These are phyloP conservation scores for Skeletonema menzelii DNA, from an alignment of 108 stramenopile species.

Conservation along the genomic window DNA sequence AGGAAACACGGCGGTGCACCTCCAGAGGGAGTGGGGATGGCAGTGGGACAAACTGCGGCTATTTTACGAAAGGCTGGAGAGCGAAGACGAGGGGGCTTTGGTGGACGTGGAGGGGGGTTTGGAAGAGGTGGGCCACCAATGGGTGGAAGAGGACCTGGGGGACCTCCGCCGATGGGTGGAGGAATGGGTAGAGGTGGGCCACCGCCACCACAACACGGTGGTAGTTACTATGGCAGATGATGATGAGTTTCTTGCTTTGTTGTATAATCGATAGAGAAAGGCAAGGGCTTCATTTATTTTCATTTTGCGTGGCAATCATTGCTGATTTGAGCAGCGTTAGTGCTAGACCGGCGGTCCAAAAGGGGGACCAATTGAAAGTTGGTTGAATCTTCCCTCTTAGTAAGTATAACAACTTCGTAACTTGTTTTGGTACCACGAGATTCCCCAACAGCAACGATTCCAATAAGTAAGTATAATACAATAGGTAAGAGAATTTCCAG, in stretches of 20 bases:
- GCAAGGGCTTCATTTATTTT: not conserved
- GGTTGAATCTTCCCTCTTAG: not conserved
- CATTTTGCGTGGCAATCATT: not conserved
- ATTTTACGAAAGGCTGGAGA: slow-evolving; percentile 87
- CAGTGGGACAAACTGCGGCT: slow-evolving; percentile 89
- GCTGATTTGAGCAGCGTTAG: not conserved
- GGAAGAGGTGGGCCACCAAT: slow-evolving; percentile 54
- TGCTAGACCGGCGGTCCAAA: not conserved
- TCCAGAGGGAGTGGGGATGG: slow-evolving; percentile 87
- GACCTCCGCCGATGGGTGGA: slow-evolving; percentile 39
- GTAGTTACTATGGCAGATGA: slow-evolving; percentile 34
- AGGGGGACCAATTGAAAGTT: not conserved
- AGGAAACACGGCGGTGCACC: slow-evolving; percentile 90
- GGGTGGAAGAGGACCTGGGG: slow-evolving; percentile 35
- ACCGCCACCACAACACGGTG: not conserved
- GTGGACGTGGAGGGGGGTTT: slow-evolving; percentile 61
- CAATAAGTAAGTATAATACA: slow-evolving; percentile 5
- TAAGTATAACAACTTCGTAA: not conserved
- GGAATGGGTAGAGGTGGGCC: slow-evolving; percentile 13
- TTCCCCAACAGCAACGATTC: not conserved
- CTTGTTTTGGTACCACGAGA: not conserved
- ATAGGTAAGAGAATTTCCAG: not conserved
- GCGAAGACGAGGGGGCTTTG: slow-evolving; percentile 63
- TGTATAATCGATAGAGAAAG: not conserved
- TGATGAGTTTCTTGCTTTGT: not conserved